Percentiles rank a stretch among this genome's conserved stretches.
Evolutionary conservation across 257 asterid species (phyloP).

Genomic region (Rhazya stricta): DNA sequence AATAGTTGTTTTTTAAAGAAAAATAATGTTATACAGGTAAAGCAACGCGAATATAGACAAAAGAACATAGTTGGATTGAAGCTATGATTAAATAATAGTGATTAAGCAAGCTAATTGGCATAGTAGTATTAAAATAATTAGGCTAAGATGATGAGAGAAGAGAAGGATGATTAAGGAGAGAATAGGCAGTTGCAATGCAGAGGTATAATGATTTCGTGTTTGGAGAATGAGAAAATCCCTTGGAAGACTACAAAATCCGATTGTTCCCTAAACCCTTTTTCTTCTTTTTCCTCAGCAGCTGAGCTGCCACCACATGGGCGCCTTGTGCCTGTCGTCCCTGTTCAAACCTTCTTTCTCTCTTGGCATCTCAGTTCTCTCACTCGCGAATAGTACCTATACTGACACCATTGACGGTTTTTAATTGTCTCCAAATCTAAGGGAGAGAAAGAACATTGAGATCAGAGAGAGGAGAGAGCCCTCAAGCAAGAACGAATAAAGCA

Average conservation of each 20-base stretch:
- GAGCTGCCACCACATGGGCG: slow-evolving; percentile 59
- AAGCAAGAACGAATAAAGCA: slow-evolving; percentile 19
- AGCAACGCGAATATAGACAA: neutral
- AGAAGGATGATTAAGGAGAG: neutral
- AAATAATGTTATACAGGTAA: no score
- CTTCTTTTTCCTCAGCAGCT: slow-evolving; percentile 25
- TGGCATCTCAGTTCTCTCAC: no score
- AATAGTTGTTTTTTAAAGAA: no score
- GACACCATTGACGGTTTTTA: slow-evolving; percentile 14
- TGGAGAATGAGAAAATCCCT: slow-evolving; percentile 55
- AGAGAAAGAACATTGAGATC: neutral
- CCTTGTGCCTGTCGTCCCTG: slow-evolving; percentile 21
- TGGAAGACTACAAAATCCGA: slow-evolving; percentile 63
- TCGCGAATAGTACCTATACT: no score
- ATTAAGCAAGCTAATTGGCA: neutral
- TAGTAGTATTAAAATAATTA: neutral
- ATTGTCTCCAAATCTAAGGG: slow-evolving; percentile 13
- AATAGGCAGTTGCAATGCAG: neutral
- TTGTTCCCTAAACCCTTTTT: slow-evolving; percentile 28
- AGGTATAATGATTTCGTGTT: slow-evolving; percentile 38
- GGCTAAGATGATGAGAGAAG: neutral
- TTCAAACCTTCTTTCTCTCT: neutral
- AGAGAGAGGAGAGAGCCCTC: slow-evolving; percentile 3
- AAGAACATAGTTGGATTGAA: neutral
- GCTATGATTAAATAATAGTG: neutral